Evolutionary conservation across 768 basidiomycete genomes (phyloP).

Genomic region (Boletus insuetus): DNA sequence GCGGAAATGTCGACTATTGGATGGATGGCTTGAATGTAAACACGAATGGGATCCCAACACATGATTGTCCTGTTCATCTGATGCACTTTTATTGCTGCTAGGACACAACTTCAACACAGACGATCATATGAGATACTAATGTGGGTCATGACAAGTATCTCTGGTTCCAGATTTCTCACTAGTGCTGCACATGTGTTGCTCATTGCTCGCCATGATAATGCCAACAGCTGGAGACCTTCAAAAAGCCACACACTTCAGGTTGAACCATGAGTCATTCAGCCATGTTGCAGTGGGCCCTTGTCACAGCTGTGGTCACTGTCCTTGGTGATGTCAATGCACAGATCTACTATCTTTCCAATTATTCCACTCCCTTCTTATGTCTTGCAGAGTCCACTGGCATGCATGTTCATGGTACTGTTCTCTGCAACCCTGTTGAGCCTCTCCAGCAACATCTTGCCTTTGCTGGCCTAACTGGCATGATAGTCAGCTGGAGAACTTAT

Average conservation of each 20-base stretch:
- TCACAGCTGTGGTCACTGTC: slow-evolving; percentile 4
- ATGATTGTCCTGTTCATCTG: no score
- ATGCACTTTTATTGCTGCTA: no score
- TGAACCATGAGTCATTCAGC: neutral
- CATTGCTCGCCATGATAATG: neutral
- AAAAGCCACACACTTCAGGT: neutral
- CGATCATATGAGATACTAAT: neutral
- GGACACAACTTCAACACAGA: no score
- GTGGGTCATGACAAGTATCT: neutral
- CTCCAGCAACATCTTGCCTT: slow-evolving; percentile 26
- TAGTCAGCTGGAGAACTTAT: slow-evolving; percentile 25
- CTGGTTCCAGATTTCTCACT: neutral
- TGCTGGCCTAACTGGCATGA: slow-evolving; percentile 26
- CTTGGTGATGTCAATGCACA: slow-evolving; percentile 11
- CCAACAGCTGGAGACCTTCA: neutral
- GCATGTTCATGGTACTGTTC: slow-evolving; percentile 26
- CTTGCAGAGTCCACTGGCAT: slow-evolving; percentile 28
- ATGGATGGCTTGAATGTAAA: no score
- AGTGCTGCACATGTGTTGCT: neutral
- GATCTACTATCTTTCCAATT: slow-evolving; percentile 15
- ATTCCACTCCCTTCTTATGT: slow-evolving; percentile 17
- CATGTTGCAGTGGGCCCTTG: slow-evolving; percentile 10
- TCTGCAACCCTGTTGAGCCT: slow-evolving; percentile 28
- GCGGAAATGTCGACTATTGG: no score
- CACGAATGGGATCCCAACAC: no score